Base-by-base conservation (phyloP, 1,139 yeast genomes). In the Hansenula sp. region DNA sequence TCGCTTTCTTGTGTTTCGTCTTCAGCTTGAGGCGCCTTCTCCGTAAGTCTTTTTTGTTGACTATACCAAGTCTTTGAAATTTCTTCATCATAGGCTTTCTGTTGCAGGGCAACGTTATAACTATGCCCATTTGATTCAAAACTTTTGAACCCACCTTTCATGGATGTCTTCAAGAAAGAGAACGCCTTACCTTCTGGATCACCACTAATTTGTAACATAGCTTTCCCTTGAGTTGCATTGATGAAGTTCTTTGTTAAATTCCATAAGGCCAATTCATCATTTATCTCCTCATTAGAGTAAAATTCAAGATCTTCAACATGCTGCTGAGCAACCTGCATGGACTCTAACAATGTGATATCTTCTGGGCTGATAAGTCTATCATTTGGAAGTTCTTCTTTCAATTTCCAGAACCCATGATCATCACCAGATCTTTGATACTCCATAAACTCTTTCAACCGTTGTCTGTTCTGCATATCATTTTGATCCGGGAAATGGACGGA, bases 401-500 rank as follows among this genome's bases (percentile, higher is more conserved):
- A 76, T 58, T 90, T 93, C 99, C 99, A 94, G 59, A 72, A 87
- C 3, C 98, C 96, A 60, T 90, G 96, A 60, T 93, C 98, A 27
- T 86, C 91, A 13, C 99, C 99, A 36, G 85, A 81, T 55, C 98
- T 75, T 67, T 91, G 98, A 58, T 88, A 94, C 59, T 91, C 98
- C 99, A 94, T 94, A 55, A 94, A 94, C 65, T 94, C 99, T 63
- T 94, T 94, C 48, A 94, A 74, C 50, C 97, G 74, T 66, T 93
- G 98, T 56, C 99, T 77, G 59, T 90, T 93, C 63, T 94, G 99
- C 90, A 93, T 91, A 60, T 93, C 98, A 60, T 87, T 91, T 62
- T 91, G 98, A 56, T 91, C 98, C 0, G 99, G 99, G 60, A 94
- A 94, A 67, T 93, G 98, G 43, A 79, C 78, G 0, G 96, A 84